Evolutionary conservation across 176 grass and related monocot species (phyloP).

Genomic region (Avena atlantica): DNA sequence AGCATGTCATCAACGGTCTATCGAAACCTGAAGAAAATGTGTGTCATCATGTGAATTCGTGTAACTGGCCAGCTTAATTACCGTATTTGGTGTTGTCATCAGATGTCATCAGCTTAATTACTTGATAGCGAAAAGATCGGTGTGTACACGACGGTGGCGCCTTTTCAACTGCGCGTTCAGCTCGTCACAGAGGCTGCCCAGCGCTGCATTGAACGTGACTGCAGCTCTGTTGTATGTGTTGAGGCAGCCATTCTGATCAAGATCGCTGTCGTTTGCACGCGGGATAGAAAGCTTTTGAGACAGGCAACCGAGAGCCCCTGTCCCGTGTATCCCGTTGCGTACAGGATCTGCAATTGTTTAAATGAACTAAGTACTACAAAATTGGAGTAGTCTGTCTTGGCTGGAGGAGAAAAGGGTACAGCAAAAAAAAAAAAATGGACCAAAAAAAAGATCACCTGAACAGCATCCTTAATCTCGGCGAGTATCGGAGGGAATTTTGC

Average conservation of each 20-base stretch:
- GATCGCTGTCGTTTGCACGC: slow-evolving; percentile 53
- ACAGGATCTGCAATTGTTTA: slow-evolving; percentile 57
- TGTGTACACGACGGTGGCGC: slow-evolving; percentile 68
- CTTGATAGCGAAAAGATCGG: slow-evolving; percentile 77
- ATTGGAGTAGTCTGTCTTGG: not conserved
- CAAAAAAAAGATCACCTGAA: slow-evolving; percentile 51
- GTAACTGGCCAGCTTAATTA: slow-evolving; percentile 48
- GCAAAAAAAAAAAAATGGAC: not conserved
- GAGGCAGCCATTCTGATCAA: slow-evolving; percentile 77
- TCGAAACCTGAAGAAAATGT: slow-evolving; percentile 62
- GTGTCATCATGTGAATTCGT: not conserved
- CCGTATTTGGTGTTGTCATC: slow-evolving; percentile 57
- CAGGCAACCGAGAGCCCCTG: slow-evolving; percentile 78
- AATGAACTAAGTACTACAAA: not conserved
- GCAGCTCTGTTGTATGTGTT: slow-evolving; percentile 75
- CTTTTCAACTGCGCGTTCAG: slow-evolving; percentile 57
- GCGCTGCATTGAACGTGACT: slow-evolving; percentile 64
- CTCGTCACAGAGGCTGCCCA: slow-evolving; percentile 60
- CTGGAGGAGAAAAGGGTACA: not conserved
- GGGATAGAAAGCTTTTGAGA: slow-evolving; percentile 80
- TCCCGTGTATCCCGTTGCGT: slow-evolving; percentile 68
- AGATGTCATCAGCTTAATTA: slow-evolving; percentile 72
- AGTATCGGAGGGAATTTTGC: slow-evolving; percentile 60
- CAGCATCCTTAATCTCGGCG: slow-evolving; percentile 66
- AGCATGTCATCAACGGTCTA: slow-evolving; percentile 75